phyloP scores from a whole-genome alignment of 805 yeast genomes.

The Kodamaea kakaduensis region DNA sequence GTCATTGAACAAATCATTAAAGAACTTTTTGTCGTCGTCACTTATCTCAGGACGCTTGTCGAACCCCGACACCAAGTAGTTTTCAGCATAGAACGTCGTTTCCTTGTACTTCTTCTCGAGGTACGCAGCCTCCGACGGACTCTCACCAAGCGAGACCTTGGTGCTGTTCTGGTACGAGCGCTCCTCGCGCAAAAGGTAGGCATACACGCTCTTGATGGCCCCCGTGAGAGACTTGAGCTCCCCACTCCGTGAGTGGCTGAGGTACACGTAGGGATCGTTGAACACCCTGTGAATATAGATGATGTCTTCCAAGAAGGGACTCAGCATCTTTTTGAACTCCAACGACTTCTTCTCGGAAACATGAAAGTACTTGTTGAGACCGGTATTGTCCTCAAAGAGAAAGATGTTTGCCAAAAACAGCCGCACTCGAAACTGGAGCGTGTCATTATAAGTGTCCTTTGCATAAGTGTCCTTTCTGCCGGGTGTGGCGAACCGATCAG shows the following conservation, averaged over 20 bases:
- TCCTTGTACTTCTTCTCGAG: conserved; percentile 18
- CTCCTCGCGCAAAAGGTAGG: conserved; percentile 31
- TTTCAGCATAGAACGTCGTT: conserved; percentile 32
- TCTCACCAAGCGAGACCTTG: not conserved
- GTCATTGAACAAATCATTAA: conserved; percentile 23
- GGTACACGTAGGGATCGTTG: conserved; percentile 32
- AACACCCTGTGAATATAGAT: conserved; percentile 27
- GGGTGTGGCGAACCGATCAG: conserved; percentile 25
- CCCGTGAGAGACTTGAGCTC: conserved; percentile 21
- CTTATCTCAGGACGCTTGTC: conserved; percentile 17
- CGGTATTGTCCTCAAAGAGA: conserved; percentile 41
- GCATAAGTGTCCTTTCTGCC: conserved; percentile 27
- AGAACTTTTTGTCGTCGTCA: conserved; percentile 22
- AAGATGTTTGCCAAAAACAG: conserved; percentile 30
- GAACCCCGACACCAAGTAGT: conserved; percentile 32
- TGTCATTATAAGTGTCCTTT: conserved; percentile 39
- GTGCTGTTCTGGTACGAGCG: conserved; percentile 14
- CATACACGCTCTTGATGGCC: conserved; percentile 24
- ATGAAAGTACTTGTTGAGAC: conserved; percentile 38
- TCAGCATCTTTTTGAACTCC: conserved; percentile 19
- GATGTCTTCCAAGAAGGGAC: conserved; percentile 32
- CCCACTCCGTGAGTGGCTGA: conserved; percentile 20
- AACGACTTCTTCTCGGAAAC: conserved; percentile 24
- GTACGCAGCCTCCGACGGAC: conserved; percentile 15
- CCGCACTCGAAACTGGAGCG: conserved; percentile 34